Percentiles rank a stretch among this genome's conserved stretches.
Evolutionary conservation across 2,329 filamentous ascomycete genomes (phyloP).

Genomic region (Lecanicillium sp.): DNA sequence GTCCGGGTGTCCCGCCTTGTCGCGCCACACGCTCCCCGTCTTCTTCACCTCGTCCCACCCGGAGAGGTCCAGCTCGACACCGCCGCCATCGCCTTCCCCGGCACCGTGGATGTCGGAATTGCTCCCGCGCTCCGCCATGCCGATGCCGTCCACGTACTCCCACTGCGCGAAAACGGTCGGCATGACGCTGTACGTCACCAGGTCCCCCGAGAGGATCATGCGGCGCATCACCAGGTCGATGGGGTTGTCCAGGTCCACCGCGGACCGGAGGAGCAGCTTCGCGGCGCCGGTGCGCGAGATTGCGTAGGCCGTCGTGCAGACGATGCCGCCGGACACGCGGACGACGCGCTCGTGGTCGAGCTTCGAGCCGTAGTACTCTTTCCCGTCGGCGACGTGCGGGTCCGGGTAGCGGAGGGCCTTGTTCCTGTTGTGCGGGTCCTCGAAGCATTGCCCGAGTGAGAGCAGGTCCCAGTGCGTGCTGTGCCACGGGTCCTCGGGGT

Average conservation of each 20-base stretch:
- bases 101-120: constrained; percentile 21
- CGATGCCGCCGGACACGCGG: constrained; percentile 18
- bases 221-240: constrained; percentile 22
- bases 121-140: constrained; percentile 19
- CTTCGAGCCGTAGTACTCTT: constrained; percentile 16
- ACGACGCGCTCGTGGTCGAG: constrained; percentile 22
- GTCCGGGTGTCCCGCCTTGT: not conserved
- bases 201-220: constrained; percentile 18
- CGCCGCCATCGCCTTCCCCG: constrained; percentile 13
- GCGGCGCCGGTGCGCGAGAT: constrained; percentile 23
- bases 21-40: constrained; percentile 10
- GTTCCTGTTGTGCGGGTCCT: constrained; percentile 1
- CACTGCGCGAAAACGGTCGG: constrained; percentile 24
- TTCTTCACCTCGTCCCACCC: constrained; percentile 7
- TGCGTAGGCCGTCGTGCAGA: constrained; percentile 24
- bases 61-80: not conserved
- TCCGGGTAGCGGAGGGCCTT: constrained; percentile 17
- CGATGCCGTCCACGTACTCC: constrained; percentile 19
- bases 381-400: constrained; percentile 13
- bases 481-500: constrained; percentile 11
- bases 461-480: constrained; percentile 14
- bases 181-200: constrained; percentile 20
- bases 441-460: constrained; percentile 12
- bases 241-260: constrained; percentile 22
- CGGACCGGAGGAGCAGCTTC: constrained; percentile 20